These are phyloP conservation scores for cucumber (Cucumis sativus) DNA, from an alignment of 306 rosid genomes.

Conservation along the genomic window DNA sequence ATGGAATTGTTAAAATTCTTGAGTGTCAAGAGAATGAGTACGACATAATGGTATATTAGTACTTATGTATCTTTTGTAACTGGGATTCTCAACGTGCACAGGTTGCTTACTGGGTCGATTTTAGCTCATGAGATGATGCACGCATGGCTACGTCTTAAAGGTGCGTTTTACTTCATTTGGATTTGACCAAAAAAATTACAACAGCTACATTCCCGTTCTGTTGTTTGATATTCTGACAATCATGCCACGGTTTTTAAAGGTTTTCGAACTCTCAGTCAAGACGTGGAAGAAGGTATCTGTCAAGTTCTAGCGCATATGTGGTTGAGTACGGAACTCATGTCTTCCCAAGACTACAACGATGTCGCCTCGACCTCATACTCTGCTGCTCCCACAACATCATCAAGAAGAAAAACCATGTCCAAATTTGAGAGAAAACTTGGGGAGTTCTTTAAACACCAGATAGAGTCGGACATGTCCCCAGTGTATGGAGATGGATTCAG, in stretches of 20 bases:
- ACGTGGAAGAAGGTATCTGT: conserved; percentile 98
- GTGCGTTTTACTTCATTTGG: conserved; percentile 19
- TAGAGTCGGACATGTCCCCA: conserved; percentile 88
- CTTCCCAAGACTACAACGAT: conserved; percentile 36
- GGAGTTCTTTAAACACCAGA: conserved; percentile 87
- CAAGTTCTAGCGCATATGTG: conserved; percentile 97
- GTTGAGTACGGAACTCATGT: conserved; percentile 61
- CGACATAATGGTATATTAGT: neutral
- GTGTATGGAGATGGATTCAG: conserved; percentile 92
- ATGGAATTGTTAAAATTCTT: neutral
- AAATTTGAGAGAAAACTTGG: conserved; percentile 78
- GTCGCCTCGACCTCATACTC: conserved; percentile 48
- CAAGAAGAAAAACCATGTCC: conserved; percentile 40
- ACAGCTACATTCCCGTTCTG: neutral
- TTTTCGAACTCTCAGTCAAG: conserved; percentile 78
- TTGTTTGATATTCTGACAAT: neutral
- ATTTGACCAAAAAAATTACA: neutral
- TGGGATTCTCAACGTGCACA: conserved; percentile 12
- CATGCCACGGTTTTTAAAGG: conserved; percentile 35
- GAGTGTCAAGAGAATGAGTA: neutral
- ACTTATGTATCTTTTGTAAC: neutral
- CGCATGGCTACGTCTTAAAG: conserved; percentile 94
- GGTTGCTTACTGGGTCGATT: conserved; percentile 91
- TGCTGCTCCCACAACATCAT: conserved; percentile 23
- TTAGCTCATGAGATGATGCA: conserved; percentile 99